A percentile compares a stretch with the other conserved stretches of the same genome.
These are phyloP conservation scores for Saccharomycopsis javanensis DNA, from an alignment of 805 yeast species.

Conservation along the genomic window DNA sequence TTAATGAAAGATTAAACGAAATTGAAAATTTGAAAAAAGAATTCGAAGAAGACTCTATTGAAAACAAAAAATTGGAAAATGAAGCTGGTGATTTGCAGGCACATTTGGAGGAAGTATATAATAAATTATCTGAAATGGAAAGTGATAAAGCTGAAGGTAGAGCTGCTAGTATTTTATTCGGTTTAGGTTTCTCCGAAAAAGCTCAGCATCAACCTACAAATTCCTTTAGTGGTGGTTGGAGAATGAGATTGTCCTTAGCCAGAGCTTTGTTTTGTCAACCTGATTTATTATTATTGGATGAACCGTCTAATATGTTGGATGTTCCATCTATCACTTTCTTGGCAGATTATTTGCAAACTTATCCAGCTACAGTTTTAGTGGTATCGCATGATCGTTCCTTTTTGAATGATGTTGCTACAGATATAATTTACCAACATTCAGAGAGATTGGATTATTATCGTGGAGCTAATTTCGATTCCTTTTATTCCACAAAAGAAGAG, in stretches of 20 bases:
- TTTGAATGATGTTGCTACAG: constrained; percentile 96
- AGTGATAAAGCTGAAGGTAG: constrained; percentile 95
- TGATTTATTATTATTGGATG: constrained; percentile 85
- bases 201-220: constrained; percentile 79
- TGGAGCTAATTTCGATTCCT: constrained; percentile 87
- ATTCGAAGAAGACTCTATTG: constrained; percentile 68
- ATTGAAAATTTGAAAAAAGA: constrained; percentile 60
- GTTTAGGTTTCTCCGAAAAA: constrained; percentile 87
- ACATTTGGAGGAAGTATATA: constrained; percentile 69
- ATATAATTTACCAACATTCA: constrained; percentile 94
- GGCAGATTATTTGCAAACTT: constrained; percentile 80
- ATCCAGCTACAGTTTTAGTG: constrained; percentile 86
- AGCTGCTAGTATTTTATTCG: constrained; percentile 88
- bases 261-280: constrained; percentile 97
- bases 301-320: constrained; percentile 99
- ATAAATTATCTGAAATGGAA: constrained; percentile 85
- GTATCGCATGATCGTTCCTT: constrained; percentile 98
- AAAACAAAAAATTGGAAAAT: constrained; percentile 70
- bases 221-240: constrained; percentile 99
- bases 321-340: constrained; percentile 95
- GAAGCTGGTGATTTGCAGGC: constrained; percentile 81
- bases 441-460: constrained; percentile 93
- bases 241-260: constrained; percentile 98
- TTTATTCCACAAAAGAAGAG: constrained; percentile 90
- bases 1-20: constrained; percentile 64